Conservation (phyloP, 345 rosid species). For the Kandelia obovata region DNA sequence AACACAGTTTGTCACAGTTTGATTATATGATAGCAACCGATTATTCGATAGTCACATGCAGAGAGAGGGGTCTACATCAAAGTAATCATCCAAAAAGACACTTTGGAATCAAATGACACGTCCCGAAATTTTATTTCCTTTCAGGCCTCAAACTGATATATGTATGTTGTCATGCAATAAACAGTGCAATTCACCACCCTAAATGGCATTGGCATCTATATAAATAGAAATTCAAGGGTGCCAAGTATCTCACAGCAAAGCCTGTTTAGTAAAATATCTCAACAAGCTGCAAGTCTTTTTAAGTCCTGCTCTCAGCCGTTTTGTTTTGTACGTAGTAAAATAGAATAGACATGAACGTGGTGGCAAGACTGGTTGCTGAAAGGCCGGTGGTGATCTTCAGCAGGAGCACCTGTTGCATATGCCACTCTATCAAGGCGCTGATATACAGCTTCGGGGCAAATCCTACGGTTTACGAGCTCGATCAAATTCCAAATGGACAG, state of each 20-base stretch:
- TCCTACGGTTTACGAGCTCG: constrained; percentile 67
- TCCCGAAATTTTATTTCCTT: constrained; percentile 16
- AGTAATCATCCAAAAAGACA: constrained; percentile 7
- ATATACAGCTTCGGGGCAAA: constrained; percentile 71
- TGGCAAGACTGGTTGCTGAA: constrained; percentile 53
- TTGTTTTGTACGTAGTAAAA: too few species aligned
- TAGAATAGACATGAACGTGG: constrained; percentile 32
- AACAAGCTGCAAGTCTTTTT: background rate
- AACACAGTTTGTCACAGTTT: background rate
- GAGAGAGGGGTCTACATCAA: constrained; percentile 12
- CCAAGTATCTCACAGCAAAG: constrained; percentile 4
- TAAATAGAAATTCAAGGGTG: constrained; percentile 27
- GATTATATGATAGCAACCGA: background rate
- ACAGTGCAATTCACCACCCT: background rate
- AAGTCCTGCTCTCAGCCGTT: background rate
- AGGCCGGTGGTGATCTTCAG: constrained; percentile 86
- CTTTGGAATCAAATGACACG: constrained; percentile 14
- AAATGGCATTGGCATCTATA: constrained; percentile 10
- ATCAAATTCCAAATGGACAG: constrained; percentile 49
- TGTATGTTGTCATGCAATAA: background rate
- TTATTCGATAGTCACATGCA: background rate
- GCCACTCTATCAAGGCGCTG: constrained; percentile 61
- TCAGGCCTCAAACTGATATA: background rate
- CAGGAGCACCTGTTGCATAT: constrained; percentile 72
- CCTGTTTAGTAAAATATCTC: background rate